These are phyloP conservation scores for Scedosporium minutisporum DNA, from an alignment of 2,329 filamentous ascomycete genomes.

Conservation along the genomic window DNA sequence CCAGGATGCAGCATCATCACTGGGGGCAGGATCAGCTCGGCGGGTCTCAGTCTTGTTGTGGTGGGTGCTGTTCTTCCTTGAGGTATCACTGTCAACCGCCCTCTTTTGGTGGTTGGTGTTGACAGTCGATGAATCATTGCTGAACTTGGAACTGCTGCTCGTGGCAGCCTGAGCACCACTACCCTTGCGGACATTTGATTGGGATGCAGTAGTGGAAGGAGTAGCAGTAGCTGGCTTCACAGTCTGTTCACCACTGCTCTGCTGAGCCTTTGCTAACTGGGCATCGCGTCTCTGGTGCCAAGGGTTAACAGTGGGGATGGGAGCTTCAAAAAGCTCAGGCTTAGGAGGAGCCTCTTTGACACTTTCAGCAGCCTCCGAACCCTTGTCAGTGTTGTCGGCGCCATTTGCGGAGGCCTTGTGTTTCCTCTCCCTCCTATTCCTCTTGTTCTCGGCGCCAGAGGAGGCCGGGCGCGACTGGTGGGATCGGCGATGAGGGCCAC, in stretches of 20 bases:
- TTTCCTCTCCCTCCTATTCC: constrained; percentile 53
- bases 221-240: constrained; percentile 8
- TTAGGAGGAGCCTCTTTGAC: constrained; percentile 46
- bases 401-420: constrained; percentile 25
- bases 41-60: constrained; percentile 37
- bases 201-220: constrained; percentile 12
- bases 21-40: neutral
- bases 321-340: constrained; percentile 66
- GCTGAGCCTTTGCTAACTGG: constrained; percentile 42
- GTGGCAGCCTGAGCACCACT: constrained; percentile 8
- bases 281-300: constrained; percentile 75
- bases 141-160: constrained; percentile 11
- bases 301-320: constrained; percentile 73
- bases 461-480: constrained; percentile 6
- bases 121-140: constrained; percentile 17
- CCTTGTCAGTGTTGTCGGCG: constrained; percentile 36
- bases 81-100: constrained; percentile 27
- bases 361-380: constrained; percentile 44
- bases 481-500: constrained; percentile 1
- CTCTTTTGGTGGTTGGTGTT: constrained; percentile 34
- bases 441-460: constrained; percentile 21
- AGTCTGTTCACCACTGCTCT: neutral
- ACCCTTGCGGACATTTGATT: constrained; percentile 18
- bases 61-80: constrained; percentile 2
- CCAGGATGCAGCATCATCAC: constrained; percentile 65